These are phyloP conservation scores for Laguncularia racemosa DNA, from an alignment of 345 rosid species.

Conservation along the genomic window DNA sequence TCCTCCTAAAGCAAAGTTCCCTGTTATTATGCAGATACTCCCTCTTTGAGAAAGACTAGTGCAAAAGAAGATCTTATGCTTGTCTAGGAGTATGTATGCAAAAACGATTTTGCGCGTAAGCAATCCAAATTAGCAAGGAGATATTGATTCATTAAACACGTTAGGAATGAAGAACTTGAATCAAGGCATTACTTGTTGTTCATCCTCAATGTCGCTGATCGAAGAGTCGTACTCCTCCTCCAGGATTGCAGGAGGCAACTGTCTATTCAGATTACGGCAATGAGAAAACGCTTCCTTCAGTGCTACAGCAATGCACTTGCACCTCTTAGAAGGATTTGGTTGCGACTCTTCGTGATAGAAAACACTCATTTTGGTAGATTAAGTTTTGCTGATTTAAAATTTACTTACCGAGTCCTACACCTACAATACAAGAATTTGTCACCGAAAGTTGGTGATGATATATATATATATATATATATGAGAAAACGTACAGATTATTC, in stretches of 20 bases:
- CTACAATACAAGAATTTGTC: background rate
- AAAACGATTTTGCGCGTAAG: no score
- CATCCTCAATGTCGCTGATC: constrained; percentile 29
- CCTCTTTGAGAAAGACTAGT: no score
- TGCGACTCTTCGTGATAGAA: constrained; percentile 46
- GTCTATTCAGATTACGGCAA: constrained; percentile 30
- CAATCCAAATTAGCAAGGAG: no score
- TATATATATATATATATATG: no score
- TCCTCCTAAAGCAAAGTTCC: no score
- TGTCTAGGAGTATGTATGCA: no score
- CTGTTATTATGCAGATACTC: no score
- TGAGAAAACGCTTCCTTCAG: constrained; percentile 48
- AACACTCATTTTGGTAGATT: constrained; percentile 32
- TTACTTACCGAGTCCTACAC: background rate
- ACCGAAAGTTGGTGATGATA: no score
- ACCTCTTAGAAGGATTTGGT: constrained; percentile 25
- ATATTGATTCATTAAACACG: no score
- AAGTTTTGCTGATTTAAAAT: background rate
- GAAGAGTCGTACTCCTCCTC: constrained; percentile 31
- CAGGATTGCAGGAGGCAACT: constrained; percentile 23
- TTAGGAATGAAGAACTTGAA: no score
- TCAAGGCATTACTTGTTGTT: constrained; percentile 32
- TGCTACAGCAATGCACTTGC: constrained; percentile 37
- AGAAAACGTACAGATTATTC: constrained; percentile 41
- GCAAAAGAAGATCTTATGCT: no score